Conservation (phyloP, 805 yeast species). For the Ogataea pignaliae region DNA sequence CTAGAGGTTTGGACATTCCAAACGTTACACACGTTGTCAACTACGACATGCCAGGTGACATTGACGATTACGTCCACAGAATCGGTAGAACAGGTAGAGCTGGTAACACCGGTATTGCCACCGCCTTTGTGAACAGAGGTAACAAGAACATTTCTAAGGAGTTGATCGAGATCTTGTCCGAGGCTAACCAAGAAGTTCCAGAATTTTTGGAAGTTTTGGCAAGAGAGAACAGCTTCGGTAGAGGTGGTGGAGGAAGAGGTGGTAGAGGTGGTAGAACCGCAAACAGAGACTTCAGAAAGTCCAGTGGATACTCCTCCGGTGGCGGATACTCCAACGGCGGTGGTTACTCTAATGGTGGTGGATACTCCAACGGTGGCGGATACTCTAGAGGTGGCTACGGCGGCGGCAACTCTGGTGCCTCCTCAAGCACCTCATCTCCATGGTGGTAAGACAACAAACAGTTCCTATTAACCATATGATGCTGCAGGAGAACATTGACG, state of each 20-base stretch:
- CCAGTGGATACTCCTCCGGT: slow-evolving; percentile 21
- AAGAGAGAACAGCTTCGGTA: slow-evolving; percentile 64
- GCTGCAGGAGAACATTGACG: too few species aligned
- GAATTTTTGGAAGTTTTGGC: slow-evolving; percentile 74
- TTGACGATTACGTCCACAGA: slow-evolving; percentile 98
- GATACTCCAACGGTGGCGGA: slow-evolving; percentile 20
- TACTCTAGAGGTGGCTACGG: slow-evolving; percentile 8
- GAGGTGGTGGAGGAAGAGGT: slow-evolving; percentile 49
- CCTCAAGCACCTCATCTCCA: background rate
- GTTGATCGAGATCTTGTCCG: slow-evolving; percentile 77
- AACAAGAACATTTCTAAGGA: slow-evolving; percentile 88
- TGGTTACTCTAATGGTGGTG: slow-evolving; percentile 26
- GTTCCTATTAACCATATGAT: too few species aligned
- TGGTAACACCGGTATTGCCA: slow-evolving; percentile 97
- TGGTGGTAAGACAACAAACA: background rate
- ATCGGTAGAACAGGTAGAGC: slow-evolving; percentile 99
- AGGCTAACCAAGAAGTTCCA: slow-evolving; percentile 98
- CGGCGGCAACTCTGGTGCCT: slow-evolving; percentile 27
- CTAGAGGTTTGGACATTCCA: slow-evolving; percentile 99
- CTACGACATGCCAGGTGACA: slow-evolving; percentile 94
- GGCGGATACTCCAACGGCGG: slow-evolving; percentile 27
- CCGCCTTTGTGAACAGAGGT: slow-evolving; percentile 96
- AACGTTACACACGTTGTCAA: slow-evolving; percentile 97
- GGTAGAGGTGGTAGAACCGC: slow-evolving; percentile 37
- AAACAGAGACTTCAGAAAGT: slow-evolving; percentile 49